A percentile compares a stretch with the other conserved stretches of the same genome.
These are phyloP conservation scores for Acanthamoeba culbertsoni DNA, from an alignment of 208 protist species.

Conservation along the genomic window DNA sequence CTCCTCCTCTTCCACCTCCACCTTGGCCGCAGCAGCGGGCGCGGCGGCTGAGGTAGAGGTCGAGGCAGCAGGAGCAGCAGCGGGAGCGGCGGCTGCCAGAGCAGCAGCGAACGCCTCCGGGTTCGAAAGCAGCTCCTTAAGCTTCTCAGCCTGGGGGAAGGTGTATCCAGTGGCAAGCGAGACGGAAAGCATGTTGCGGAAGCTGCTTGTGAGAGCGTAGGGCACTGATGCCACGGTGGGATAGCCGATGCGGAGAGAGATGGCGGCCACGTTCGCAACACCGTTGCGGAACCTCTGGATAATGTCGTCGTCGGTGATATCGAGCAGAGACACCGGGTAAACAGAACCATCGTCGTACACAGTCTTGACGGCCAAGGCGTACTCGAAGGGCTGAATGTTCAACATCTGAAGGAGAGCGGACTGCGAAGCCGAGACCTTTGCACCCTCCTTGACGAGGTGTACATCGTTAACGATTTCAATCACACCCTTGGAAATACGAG, in stretches of 20 bases:
- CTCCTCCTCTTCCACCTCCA: not conserved
- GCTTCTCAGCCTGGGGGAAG: slow-evolving; percentile 83
- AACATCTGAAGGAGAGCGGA: slow-evolving; percentile 97
- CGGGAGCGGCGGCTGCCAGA: not conserved
- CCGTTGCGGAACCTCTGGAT: slow-evolving; percentile 88
- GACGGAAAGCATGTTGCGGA: slow-evolving; percentile 97
- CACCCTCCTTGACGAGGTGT: slow-evolving; percentile 92
- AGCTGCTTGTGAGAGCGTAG: slow-evolving; percentile 94
- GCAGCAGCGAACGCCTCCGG: slow-evolving; percentile 85
- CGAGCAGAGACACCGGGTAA: slow-evolving; percentile 93
- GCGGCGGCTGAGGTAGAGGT: not conserved
- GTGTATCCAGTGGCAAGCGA: slow-evolving; percentile 92
- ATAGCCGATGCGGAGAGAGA: slow-evolving; percentile 95
- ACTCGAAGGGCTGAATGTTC: slow-evolving; percentile 98
- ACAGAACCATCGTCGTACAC: slow-evolving; percentile 96
- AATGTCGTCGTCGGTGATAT: slow-evolving; percentile 93
- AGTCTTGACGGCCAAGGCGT: slow-evolving; percentile 91
- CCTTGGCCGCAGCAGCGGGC: not conserved
- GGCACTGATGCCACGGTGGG: slow-evolving; percentile 94
- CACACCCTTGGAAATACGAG: slow-evolving; percentile 98
- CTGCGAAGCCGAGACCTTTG: slow-evolving; percentile 96
- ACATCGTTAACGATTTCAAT: slow-evolving; percentile 98
- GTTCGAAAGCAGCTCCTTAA: slow-evolving; percentile 90
- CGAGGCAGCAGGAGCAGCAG: not conserved
- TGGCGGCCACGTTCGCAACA: slow-evolving; percentile 91